phyloP scores from a whole-genome alignment of 2,329 filamentous ascomycete species.

The Penicillium griseofulvum region DNA sequence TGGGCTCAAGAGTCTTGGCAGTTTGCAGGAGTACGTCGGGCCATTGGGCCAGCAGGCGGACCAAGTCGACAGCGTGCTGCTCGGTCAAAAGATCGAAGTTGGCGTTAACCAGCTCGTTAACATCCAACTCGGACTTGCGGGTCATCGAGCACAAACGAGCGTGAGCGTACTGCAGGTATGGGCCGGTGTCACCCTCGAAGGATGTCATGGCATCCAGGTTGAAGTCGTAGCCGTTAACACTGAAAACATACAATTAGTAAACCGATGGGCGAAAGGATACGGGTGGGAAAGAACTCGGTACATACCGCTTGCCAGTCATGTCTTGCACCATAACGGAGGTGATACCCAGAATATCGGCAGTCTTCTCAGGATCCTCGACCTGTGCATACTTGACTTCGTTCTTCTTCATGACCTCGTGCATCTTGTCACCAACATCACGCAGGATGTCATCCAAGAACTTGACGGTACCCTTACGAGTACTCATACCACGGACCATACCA shows the following conservation, averaged over 20 bases:
- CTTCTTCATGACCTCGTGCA: slow-evolving; percentile 95
- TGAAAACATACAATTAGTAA: slow-evolving; percentile 44
- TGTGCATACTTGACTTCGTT: slow-evolving; percentile 89
- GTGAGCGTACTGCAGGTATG: slow-evolving; percentile 64
- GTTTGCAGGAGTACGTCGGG: slow-evolving; percentile 64
- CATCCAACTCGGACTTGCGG: slow-evolving; percentile 53
- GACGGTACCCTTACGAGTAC: slow-evolving; percentile 66
- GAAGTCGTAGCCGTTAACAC: slow-evolving; percentile 64
- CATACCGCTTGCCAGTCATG: slow-evolving; percentile 87
- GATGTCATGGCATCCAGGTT: slow-evolving; percentile 65
- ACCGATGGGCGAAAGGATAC: slow-evolving; percentile 35
- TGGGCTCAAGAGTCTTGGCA: slow-evolving; percentile 64
- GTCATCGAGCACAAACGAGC: slow-evolving; percentile 59
- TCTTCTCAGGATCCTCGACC: slow-evolving; percentile 75
- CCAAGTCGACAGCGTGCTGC: slow-evolving; percentile 60
- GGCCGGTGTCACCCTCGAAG: slow-evolving; percentile 65
- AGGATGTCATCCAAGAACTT: slow-evolving; percentile 73
- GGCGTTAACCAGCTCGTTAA: slow-evolving; percentile 51
- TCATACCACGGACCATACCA: slow-evolving; percentile 66
- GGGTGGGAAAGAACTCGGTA: neutral
- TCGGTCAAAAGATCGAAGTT: slow-evolving; percentile 62
- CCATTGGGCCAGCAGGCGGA: slow-evolving; percentile 62
- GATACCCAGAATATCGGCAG: slow-evolving; percentile 86
- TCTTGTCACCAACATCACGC: slow-evolving; percentile 80
- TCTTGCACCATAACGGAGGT: slow-evolving; percentile 97